These are phyloP conservation scores for Apiospora sp. DNA, from an alignment of 2,329 filamentous ascomycete species.

Conservation along the genomic window DNA sequence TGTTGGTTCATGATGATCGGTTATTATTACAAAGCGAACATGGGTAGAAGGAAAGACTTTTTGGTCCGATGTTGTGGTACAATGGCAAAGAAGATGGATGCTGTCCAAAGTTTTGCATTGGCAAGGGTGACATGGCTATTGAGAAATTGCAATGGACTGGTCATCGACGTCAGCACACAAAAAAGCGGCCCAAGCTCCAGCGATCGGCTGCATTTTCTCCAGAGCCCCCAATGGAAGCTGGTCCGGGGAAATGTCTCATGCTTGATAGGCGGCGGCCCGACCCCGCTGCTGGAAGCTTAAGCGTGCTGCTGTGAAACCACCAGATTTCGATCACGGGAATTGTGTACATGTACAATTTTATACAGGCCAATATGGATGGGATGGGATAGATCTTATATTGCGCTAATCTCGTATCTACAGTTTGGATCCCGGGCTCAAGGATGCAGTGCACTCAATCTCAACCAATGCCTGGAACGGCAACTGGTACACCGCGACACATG, in stretches of 20 bases:
- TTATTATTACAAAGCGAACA: not conserved
- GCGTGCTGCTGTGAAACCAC: not conserved
- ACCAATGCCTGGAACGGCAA: constrained; percentile 75
- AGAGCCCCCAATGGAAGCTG: not conserved
- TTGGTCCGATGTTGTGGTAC: not conserved
- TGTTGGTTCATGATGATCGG: constrained; percentile 21
- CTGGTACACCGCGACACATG: constrained; percentile 77
- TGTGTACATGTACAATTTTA: not conserved
- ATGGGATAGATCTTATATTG: not conserved
- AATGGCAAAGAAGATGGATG: constrained; percentile 8
- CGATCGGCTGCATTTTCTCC: constrained; percentile 2
- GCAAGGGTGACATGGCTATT: not conserved
- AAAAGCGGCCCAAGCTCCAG: constrained; percentile 24
- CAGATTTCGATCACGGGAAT: not conserved
- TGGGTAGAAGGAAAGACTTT: not conserved
- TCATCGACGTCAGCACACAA: constrained; percentile 27
- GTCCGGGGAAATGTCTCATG: constrained; percentile 7
- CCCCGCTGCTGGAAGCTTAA: not conserved
- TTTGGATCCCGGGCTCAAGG: constrained; percentile 31
- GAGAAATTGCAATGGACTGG: constrained; percentile 18
- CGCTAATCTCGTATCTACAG: constrained; percentile 25
- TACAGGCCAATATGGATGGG: not conserved
- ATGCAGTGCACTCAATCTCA: constrained; percentile 77
- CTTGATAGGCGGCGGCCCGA: constrained; percentile 2
- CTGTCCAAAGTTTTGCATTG: not conserved